A percentile compares a stretch with the other conserved stretches of the same genome.
phyloP scores from a whole-genome alignment of 164 flowering plant genomes.

The Nymphaea colorata region DNA sequence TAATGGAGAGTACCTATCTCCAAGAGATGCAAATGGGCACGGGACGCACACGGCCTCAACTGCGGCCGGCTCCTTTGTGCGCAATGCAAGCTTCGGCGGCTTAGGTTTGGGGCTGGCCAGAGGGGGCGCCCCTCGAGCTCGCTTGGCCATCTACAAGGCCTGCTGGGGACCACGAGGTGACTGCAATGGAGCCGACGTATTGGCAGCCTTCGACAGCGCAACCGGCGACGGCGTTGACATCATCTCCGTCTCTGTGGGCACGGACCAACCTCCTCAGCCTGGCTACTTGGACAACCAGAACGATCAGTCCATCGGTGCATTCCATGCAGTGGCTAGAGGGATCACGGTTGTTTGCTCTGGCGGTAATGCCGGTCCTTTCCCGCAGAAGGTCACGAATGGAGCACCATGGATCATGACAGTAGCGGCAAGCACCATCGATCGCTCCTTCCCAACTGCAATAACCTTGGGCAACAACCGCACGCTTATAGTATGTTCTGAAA shows the following conservation, averaged over 20 bases:
- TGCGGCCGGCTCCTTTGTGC: constrained; percentile 3
- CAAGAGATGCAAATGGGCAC: background rate
- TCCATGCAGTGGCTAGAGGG: constrained; percentile 36
- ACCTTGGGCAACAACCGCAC: background rate
- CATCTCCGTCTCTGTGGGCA: too few relatives aligned
- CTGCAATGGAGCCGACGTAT: too few relatives aligned
- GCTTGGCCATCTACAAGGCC: too few relatives aligned
- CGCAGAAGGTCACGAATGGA: constrained; percentile 29
- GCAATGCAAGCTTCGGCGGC: constrained; percentile 3
- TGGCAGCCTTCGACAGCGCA: too few relatives aligned
- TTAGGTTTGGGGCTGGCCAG: constrained; percentile 2
- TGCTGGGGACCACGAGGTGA: too few relatives aligned
- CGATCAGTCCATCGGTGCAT: background rate
- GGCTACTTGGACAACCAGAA: background rate
- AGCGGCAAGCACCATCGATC: constrained; percentile 32
- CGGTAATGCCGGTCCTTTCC: constrained; percentile 36
- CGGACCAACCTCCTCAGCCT: too few relatives aligned
- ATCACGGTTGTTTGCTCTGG: constrained; percentile 34
- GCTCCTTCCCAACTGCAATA: background rate
- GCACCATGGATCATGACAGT: constrained; percentile 47
- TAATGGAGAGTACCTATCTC: too few relatives aligned
- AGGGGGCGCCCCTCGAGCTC: constrained; percentile 5
- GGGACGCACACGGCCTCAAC: constrained; percentile 8
- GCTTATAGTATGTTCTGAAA: background rate
- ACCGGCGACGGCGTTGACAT: too few relatives aligned